Conservation (phyloP, 2,329 filamentous ascomycete genomes). For the Hortaea werneckii region DNA sequence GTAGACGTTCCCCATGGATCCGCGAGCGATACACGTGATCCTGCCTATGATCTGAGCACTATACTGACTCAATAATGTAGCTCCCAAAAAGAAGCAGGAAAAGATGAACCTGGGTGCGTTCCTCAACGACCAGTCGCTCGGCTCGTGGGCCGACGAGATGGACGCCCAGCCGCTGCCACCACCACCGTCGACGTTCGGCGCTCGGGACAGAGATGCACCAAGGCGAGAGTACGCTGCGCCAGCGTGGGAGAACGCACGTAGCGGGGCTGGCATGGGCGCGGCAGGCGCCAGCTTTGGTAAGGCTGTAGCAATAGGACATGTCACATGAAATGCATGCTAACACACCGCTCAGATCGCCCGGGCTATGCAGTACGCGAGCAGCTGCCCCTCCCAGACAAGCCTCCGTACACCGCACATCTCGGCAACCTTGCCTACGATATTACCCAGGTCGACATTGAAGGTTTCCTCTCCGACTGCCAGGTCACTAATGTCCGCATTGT, state of each 20-base stretch:
- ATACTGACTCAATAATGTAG: slow-evolving; percentile 17
- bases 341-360: slow-evolving; percentile 24
- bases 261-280: slow-evolving; percentile 12
- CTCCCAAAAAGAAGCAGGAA: slow-evolving; percentile 77
- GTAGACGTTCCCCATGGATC: no score
- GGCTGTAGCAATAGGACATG: neutral
- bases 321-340: slow-evolving; percentile 7
- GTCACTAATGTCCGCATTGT: slow-evolving; percentile 91
- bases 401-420: slow-evolving; percentile 89
- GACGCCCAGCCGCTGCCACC: slow-evolving; percentile 42
- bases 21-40: neutral
- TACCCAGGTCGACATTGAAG: slow-evolving; percentile 68
- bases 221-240: slow-evolving; percentile 37
- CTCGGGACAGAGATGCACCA: slow-evolving; percentile 28
- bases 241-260: slow-evolving; percentile 19
- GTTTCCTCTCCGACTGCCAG: slow-evolving; percentile 76
- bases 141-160: slow-evolving; percentile 99
- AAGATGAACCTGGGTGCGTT: slow-evolving; percentile 98
- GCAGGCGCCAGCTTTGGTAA: slow-evolving; percentile 23
- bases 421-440: slow-evolving; percentile 96
- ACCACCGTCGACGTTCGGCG: slow-evolving; percentile 17
- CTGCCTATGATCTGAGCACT: neutral
- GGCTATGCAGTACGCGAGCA: slow-evolving; percentile 51
- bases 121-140: slow-evolving; percentile 73
- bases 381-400: slow-evolving; percentile 79